Evolutionary conservation across 768 basidiomycete species (phyloP).

Genomic region (Xerocomellus chrysenteron): DNA sequence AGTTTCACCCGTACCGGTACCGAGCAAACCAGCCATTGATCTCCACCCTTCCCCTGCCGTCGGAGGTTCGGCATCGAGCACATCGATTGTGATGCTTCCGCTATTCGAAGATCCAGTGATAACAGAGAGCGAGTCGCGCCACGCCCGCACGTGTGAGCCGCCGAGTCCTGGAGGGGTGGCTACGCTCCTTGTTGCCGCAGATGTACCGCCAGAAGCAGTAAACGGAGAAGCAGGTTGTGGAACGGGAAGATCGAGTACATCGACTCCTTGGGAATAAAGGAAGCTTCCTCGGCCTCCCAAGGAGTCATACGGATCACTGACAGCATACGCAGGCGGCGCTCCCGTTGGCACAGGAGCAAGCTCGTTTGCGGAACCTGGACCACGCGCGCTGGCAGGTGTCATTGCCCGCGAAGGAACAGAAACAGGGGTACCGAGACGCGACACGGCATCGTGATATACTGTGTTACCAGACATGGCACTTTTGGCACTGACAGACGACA

Average conservation of each 20-base stretch:
- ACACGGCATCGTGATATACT: slow-evolving; percentile 61
- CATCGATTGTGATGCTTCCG: slow-evolving; percentile 47
- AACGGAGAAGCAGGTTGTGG: slow-evolving; percentile 59
- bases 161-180: slow-evolving; percentile 40
- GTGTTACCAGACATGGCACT: slow-evolving; percentile 57
- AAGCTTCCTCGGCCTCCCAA: slow-evolving; percentile 25
- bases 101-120: slow-evolving; percentile 33
- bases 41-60: slow-evolving; percentile 61
- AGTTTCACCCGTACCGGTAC: slow-evolving; percentile 15
- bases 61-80: slow-evolving; percentile 72
- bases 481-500: slow-evolving; percentile 54
- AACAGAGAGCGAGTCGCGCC: slow-evolving; percentile 37
- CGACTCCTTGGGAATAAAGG: slow-evolving; percentile 34
- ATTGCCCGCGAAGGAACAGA: slow-evolving; percentile 44
- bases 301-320: slow-evolving; percentile 31
- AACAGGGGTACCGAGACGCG: slow-evolving; percentile 44
- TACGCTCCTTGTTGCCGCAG: slow-evolving; percentile 17
- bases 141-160: slow-evolving; percentile 28
- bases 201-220: slow-evolving; percentile 35
- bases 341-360: slow-evolving; percentile 20
- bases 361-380: slow-evolving; percentile 4
- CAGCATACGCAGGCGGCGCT: slow-evolving; percentile 33
- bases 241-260: slow-evolving; percentile 56
- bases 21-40: slow-evolving; percentile 38
- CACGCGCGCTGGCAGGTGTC: slow-evolving; percentile 40